These are phyloP conservation scores for Globisporangium cystogenes DNA, from an alignment of 352 stramenopile genomes.

Conservation along the genomic window DNA sequence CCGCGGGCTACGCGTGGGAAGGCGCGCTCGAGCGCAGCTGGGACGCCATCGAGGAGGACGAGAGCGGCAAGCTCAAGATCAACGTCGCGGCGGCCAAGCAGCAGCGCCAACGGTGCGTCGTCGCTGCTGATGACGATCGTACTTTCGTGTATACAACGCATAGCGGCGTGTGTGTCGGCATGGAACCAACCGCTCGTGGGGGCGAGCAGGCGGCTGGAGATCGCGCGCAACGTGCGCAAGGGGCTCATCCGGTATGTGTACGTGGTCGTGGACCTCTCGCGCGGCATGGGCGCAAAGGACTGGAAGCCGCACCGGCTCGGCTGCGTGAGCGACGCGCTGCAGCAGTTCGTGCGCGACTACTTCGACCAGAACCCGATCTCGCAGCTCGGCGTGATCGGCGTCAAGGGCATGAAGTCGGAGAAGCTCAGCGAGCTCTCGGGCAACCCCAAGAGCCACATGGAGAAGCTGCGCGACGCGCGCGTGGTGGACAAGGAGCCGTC, in stretches of 20 bases:
- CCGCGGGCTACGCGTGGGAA: constrained; percentile 79
- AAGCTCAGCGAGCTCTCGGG: constrained; percentile 90
- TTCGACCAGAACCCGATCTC: constrained; percentile 95
- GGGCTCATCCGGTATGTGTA: constrained; percentile 85
- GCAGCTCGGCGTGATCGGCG: constrained; percentile 87
- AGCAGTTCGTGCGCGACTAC: constrained; percentile 89
- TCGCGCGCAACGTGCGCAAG: constrained; percentile 81
- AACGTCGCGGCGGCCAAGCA: constrained; percentile 50
- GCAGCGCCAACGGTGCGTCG: constrained; percentile 61
- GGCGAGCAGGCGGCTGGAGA: constrained; percentile 51
- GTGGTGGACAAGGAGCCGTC: constrained; percentile 84
- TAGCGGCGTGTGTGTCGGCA: no score
- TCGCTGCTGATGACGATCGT: no score
- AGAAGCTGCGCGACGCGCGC: constrained; percentile 58
- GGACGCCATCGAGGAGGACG: constrained; percentile 84
- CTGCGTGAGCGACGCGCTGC: constrained; percentile 58
- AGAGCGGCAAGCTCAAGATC: constrained; percentile 78
- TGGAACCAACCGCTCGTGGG: not conserved
- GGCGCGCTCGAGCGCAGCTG: constrained; percentile 79
- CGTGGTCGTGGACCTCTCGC: constrained; percentile 79
- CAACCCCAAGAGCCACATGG: constrained; percentile 84
- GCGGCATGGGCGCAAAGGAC: constrained; percentile 84
- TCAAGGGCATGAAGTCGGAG: constrained; percentile 87
- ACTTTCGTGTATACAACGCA: no score
- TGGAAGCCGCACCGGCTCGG: constrained; percentile 81